Base-by-base conservation (phyloP, 768 basidiomycete species). In the Pulveroboletus sp. region DNA sequence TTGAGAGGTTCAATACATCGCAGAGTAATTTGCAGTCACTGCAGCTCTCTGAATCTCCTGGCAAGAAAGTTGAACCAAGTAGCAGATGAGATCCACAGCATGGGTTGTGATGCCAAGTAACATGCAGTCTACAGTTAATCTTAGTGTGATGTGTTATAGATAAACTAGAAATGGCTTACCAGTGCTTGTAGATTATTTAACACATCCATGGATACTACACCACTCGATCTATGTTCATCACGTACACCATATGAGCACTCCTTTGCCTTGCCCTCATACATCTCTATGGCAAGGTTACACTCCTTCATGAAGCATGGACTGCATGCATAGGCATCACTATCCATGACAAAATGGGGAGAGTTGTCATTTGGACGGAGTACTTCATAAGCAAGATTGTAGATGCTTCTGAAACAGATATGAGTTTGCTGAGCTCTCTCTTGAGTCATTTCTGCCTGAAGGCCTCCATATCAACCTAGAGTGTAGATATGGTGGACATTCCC, bases 381-480 rank as follows among this genome's bases (percentile, higher is more conserved):
- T 32, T 61, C 52, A 40, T 58, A 60, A 12, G 35, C 40, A 8
- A 60, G 51, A 7, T 60, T 60, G 47, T 61, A 61, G 5, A 53
- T 40, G 27, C 21, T 58, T 23, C 39, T 8, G 38, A 60, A 61
- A 1, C 43, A 24, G 2, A 57, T 11, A 11, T 61, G 58, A 0
- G 45, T 54, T 2, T 52, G 47, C 1, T 33, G 31, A 0, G 20
- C 48, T 32, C 34, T 17, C 6, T 56, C 45, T 23, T 52, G 27
- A 11, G 25, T 6, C 49, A 60, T 61, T 11, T 55, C 43, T 4
- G 57, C 59, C 29, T 61, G 55, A 2, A 61, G 7, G 2, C 27
- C 58, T 10, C 53, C 50, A 47, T 60, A 55, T 1, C 31, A n/a
- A 3, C 27, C 11, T 2, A 59, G 49, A 5, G 34, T 53, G 34